Conservation (phyloP, 2,329 filamentous ascomycete genomes). For the Dendryphion nanum region DNA sequence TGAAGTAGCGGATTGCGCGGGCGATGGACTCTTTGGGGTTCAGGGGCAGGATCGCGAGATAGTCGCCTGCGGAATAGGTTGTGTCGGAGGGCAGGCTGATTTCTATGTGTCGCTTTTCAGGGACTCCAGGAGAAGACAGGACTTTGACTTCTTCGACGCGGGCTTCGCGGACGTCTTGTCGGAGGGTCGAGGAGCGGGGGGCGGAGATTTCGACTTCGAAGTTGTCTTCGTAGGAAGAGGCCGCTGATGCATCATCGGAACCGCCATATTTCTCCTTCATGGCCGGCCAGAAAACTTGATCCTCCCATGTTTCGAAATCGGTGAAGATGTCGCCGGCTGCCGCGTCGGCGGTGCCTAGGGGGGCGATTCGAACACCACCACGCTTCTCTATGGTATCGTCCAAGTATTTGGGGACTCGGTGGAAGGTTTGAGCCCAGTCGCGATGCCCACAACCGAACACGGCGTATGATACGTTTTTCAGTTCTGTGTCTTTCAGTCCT, state of each 20-base stretch:
- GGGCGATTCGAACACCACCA: constrained; percentile 31
- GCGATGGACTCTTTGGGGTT: constrained; percentile 64
- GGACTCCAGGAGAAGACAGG: constrained; percentile 24
- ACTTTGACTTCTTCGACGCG: constrained; percentile 32
- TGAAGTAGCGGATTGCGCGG: constrained; percentile 64
- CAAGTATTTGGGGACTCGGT: constrained; percentile 40
- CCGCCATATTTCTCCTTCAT: constrained; percentile 32
- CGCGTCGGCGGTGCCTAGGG: constrained; percentile 36
- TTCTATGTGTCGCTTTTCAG: constrained; percentile 42
- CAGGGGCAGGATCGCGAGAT: constrained; percentile 70
- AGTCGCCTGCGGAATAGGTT: constrained; percentile 72
- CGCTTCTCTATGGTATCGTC: constrained; percentile 28
- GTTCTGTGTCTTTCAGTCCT: constrained; percentile 22
- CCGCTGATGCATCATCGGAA: constrained; percentile 14
- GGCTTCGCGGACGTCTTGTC: constrained; percentile 38
- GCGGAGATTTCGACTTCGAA: constrained; percentile 33
- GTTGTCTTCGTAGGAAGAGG: constrained; percentile 21
- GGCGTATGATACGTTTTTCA: constrained; percentile 37
- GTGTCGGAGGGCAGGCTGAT: constrained; percentile 46
- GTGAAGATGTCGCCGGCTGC: constrained; percentile 41
- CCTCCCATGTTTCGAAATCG: constrained; percentile 43
- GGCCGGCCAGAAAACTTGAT: constrained; percentile 38
- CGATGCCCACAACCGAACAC: constrained; percentile 44
- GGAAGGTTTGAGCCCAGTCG: constrained; percentile 44
- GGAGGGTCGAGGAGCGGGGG: constrained; percentile 33